Conservation (phyloP, 2,329 filamentous ascomycete genomes). For the Ampelomyces quisqualis region DNA sequence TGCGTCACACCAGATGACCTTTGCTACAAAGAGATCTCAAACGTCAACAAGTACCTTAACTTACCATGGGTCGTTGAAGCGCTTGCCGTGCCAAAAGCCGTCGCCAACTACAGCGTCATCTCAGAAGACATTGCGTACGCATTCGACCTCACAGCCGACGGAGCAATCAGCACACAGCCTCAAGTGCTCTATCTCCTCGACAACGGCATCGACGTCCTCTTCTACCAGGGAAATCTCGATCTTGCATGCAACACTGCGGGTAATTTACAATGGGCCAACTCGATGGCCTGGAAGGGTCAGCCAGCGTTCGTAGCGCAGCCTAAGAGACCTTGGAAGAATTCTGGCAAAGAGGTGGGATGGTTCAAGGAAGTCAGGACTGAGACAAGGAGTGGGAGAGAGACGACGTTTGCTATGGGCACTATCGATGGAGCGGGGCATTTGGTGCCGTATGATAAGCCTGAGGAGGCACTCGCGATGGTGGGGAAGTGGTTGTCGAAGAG, state of each 20-base stretch:
- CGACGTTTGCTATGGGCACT: conserved; percentile 39
- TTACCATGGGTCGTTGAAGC: conserved; percentile 35
- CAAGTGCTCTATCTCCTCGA: conserved; percentile 42
- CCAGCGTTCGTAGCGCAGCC: conserved; percentile 44
- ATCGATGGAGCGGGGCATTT: conserved; percentile 48
- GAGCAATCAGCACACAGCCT: conserved; percentile 32
- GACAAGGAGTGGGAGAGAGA: conserved; percentile 29
- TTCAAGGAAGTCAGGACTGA: conserved; percentile 38
- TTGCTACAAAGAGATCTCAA: conserved; percentile 41
- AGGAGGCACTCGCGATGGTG: conserved; percentile 34
- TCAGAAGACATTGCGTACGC: conserved; percentile 28
- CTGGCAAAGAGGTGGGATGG: conserved; percentile 32
- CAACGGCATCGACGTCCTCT: conserved; percentile 42
- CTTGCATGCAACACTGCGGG: conserved; percentile 47
- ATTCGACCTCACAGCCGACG: conserved; percentile 34
- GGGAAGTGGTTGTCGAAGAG: conserved; percentile 32
- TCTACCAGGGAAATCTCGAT: conserved; percentile 47
- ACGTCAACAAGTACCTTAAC: conserved; percentile 40
- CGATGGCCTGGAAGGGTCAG: conserved; percentile 49
- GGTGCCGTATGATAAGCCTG: conserved; percentile 42
- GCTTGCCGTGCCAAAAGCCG: conserved; percentile 36
- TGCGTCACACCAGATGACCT: conserved; percentile 42
- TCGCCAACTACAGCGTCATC: conserved; percentile 34
- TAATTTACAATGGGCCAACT: conserved; percentile 44
- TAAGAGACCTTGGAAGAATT: conserved; percentile 29